phyloP scores from a whole-genome alignment of 2,329 filamentous ascomycete species.

The Mycogone perniciosa region DNA sequence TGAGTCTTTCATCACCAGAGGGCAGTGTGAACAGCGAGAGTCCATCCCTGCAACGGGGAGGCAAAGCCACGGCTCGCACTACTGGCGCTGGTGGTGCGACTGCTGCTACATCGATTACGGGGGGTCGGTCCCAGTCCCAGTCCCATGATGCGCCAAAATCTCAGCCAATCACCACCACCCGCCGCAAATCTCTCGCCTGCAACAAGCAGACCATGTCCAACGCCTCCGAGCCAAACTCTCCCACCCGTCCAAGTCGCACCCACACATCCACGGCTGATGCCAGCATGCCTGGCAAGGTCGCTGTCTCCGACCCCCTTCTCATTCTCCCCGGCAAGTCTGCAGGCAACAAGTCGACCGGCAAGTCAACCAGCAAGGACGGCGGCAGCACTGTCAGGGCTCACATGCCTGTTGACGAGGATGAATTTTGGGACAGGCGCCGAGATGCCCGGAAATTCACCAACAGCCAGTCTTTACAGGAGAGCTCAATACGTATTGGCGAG shows the following conservation, averaged over 20 bases:
- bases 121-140: constrained; percentile 17
- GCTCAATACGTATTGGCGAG: constrained; percentile 30
- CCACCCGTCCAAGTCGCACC: constrained; percentile 21
- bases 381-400: constrained; percentile 19
- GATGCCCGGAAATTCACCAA: constrained; percentile 36
- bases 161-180: constrained; percentile 34
- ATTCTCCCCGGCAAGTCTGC: constrained; percentile 24
- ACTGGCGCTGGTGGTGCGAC: constrained; percentile 16
- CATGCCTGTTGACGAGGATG: constrained; percentile 24
- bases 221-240: constrained; percentile 32
- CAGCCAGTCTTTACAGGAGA: constrained; percentile 29
- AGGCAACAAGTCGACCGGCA: constrained; percentile 16
- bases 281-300: constrained; percentile 37
- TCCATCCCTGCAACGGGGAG: constrained; percentile 23
- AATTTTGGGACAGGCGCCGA: constrained; percentile 30
- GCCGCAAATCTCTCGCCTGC: constrained; percentile 34
- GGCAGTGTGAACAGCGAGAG: constrained; percentile 23
- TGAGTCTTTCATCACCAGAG: constrained; percentile 35
- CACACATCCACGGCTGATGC: constrained; percentile 24
- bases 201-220: constrained; percentile 31
- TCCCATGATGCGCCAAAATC: constrained; percentile 32
- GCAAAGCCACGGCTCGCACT: constrained; percentile 14
- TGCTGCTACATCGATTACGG: constrained; percentile 12
- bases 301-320: constrained; percentile 27
- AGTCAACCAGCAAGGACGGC: constrained; percentile 18